Conservation (phyloP, 2,329 filamentous ascomycete genomes). For the Pseudohalonectria lignicola region DNA sequence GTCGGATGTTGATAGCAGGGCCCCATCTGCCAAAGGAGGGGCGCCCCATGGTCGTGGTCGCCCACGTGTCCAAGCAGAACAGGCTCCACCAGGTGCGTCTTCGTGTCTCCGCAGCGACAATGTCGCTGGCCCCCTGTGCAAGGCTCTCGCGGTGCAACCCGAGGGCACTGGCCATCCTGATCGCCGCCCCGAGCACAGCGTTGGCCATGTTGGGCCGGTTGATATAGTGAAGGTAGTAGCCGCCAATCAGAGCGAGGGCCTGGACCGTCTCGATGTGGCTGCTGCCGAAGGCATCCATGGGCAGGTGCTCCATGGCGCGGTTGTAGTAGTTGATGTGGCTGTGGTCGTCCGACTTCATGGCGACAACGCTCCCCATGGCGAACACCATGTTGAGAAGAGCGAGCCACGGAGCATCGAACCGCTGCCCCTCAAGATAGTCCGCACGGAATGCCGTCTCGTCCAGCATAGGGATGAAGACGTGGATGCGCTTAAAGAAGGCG, state of each 20-base stretch:
- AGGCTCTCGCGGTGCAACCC: conserved; percentile 57
- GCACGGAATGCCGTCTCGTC: conserved; percentile 61
- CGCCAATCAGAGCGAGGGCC: conserved; percentile 59
- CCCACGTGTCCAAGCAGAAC: conserved; percentile 66
- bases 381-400: conserved; percentile 67
- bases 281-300: conserved; percentile 56
- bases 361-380: conserved; percentile 61
- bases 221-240: conserved; percentile 69
- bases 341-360: conserved; percentile 52
- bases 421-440: conserved; percentile 49
- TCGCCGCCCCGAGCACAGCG: conserved; percentile 57
- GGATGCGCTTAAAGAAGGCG: conserved; percentile 65
- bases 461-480: conserved; percentile 62
- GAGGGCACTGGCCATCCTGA: conserved; percentile 64
- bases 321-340: conserved; percentile 61
- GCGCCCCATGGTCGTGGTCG: conserved; percentile 57
- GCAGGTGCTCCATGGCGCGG: conserved; percentile 54
- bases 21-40: conserved; percentile 60
- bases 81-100: conserved; percentile 66
- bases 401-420: conserved; percentile 59
- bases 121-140: conserved; percentile 28
- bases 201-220: conserved; percentile 70
- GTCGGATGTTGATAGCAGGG: conserved; percentile 54
- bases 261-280: conserved; percentile 66
- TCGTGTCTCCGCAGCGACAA: conserved; percentile 47